A percentile compares a stretch with the other conserved stretches of the same genome.
Evolutionary conservation across 139 green algal species (phyloP).

Genomic region (Tetradesmus obliquus): DNA sequence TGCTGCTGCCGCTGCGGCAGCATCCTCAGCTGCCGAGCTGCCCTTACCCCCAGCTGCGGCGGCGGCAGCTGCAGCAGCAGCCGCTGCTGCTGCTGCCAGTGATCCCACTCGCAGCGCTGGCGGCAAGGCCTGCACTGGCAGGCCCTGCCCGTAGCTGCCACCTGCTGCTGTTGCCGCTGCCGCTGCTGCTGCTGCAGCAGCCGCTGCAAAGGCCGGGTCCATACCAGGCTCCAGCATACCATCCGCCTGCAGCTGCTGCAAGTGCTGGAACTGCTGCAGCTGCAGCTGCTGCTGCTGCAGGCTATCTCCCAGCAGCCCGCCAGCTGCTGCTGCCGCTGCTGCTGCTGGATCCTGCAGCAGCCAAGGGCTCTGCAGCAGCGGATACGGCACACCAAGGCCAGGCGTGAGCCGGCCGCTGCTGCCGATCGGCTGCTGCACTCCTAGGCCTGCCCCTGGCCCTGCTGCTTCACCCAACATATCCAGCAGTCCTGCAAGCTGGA

Average conservation of each 20-base stretch:
- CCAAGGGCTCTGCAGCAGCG: slow-evolving; percentile 22
- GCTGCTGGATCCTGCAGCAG: slow-evolving; percentile 23
- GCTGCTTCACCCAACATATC: slow-evolving; percentile 1
- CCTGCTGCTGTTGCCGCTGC: neutral
- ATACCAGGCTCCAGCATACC: neutral
- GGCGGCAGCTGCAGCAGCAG: neutral
- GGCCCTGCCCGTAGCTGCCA: neutral
- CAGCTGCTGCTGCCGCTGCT: slow-evolving; percentile 11
- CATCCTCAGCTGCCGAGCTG: neutral
- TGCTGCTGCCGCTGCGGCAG: neutral
- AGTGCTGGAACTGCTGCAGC: neutral
- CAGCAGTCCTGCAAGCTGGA: neutral
- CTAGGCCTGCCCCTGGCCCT: neutral
- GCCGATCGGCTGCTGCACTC: neutral
- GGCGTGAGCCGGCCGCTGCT: slow-evolving; percentile 1
- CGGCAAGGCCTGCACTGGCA: neutral
- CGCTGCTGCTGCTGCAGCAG: neutral
- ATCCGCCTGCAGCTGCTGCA: neutral
- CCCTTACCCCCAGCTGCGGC: neutral
- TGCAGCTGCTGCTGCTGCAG: neutral
- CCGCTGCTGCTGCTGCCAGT: neutral
- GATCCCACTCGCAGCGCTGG: neutral
- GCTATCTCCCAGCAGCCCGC: neutral
- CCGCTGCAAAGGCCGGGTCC: neutral
- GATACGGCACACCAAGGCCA: neutral